These are phyloP conservation scores for Pseudohalonectria lignicola DNA, from an alignment of 2,329 filamentous ascomycete species.

Conservation along the genomic window DNA sequence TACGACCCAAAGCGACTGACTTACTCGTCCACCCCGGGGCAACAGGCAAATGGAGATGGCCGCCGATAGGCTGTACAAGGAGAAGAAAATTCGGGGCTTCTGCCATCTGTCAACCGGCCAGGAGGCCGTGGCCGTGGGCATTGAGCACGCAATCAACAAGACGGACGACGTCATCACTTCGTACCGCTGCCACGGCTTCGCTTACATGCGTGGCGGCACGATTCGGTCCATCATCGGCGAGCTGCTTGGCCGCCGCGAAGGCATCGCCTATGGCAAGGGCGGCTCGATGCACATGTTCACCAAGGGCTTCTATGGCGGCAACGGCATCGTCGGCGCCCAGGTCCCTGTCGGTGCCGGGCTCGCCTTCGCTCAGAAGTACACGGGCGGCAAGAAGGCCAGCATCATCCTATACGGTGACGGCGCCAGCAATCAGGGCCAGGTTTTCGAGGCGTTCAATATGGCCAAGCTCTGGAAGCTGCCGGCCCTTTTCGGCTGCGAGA, in stretches of 20 bases:
- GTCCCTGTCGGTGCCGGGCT: conserved; percentile 94
- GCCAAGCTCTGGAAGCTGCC: conserved; percentile 98
- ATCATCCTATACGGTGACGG: conserved; percentile 94
- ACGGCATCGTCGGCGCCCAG: conserved; percentile 98
- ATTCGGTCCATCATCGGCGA: conserved; percentile 93
- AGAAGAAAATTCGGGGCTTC: conserved; percentile 99
- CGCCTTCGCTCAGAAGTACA: conserved; percentile 95
- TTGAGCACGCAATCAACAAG: conserved; percentile 90
- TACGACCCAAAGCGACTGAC: no score
- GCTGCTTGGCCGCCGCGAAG: conserved; percentile 86
- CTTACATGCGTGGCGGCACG: conserved; percentile 85
- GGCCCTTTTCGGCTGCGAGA: conserved; percentile 94
- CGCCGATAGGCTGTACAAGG: conserved; percentile 97
- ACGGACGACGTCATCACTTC: conserved; percentile 92
- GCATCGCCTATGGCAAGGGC: conserved; percentile 97
- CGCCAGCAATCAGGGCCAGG: conserved; percentile 97
- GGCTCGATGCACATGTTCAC: conserved; percentile 99
- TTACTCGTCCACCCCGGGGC: background rate
- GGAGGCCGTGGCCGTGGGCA: conserved; percentile 93
- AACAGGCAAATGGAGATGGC: conserved; percentile 99
- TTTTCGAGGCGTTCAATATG: conserved; percentile 99
- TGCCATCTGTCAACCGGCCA: conserved; percentile 97
- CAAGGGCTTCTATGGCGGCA: conserved; percentile 95
- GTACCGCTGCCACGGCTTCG: conserved; percentile 98
- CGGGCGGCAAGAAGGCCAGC: conserved; percentile 71